These are phyloP conservation scores for Aspergillus neotritici DNA, from an alignment of 2,329 filamentous ascomycete genomes.

Conservation along the genomic window DNA sequence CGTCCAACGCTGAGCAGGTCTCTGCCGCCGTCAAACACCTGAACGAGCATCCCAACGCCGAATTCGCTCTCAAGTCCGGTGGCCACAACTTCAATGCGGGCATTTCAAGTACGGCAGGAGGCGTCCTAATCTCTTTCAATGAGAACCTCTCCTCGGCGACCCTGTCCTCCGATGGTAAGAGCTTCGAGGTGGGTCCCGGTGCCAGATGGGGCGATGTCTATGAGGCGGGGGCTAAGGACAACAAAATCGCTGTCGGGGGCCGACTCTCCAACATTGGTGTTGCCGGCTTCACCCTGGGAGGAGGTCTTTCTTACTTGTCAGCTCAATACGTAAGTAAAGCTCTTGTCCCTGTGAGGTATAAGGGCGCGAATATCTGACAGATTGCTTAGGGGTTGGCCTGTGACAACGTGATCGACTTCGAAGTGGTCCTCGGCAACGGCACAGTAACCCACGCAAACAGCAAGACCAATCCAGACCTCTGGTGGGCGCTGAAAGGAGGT, in stretches of 20 bases:
- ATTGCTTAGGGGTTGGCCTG: constrained; percentile 5
- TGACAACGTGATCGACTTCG: constrained; percentile 11
- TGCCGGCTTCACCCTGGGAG: constrained; percentile 6
- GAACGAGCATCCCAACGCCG: constrained; percentile 1
- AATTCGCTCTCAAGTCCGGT: constrained; percentile 8
- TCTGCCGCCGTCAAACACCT: constrained; percentile 6
- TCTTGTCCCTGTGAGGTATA: too few relatives aligned
- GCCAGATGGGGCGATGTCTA: constrained; percentile 13
- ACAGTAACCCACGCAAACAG: constrained; percentile 9
- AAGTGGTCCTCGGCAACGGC: constrained; percentile 7
- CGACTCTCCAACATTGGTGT: constrained; percentile 10
- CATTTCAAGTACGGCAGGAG: constrained; percentile 6
- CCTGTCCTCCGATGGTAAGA: constrained; percentile 5
- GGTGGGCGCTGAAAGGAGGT: constrained; percentile 10
- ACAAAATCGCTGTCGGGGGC: constrained; percentile 8
- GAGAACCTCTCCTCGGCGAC: constrained; percentile 7
- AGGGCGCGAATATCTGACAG: too few relatives aligned
- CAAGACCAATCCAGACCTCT: constrained; percentile 7
- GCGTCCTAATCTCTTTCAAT: constrained; percentile 8
- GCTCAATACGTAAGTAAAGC: constrained; percentile 8
- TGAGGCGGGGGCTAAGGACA: constrained; percentile 4
- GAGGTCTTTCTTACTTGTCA: constrained; percentile 11
- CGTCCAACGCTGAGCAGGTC: constrained; percentile 8
- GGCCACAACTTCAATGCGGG: constrained; percentile 10
- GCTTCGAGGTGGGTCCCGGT: constrained; percentile 9